phyloP scores from a whole-genome alignment of 2,329 filamentous ascomycete species.

The Monilinia fructicola region DNA sequence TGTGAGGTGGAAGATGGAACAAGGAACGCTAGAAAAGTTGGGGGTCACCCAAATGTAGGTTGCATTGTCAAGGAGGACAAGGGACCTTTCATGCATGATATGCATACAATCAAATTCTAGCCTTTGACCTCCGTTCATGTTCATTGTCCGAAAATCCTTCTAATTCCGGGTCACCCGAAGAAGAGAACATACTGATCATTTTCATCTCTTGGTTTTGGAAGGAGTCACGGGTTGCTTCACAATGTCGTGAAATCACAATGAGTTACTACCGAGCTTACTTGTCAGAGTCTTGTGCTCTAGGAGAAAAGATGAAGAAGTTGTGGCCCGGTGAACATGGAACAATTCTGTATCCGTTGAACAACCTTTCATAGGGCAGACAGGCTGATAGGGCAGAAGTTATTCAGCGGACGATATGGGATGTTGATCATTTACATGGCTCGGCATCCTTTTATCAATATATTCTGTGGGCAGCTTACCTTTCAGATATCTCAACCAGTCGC shows the following conservation, averaged over 20 bases:
- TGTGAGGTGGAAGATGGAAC: background rate
- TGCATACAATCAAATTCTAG: slow-evolving; percentile 2
- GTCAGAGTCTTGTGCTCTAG: slow-evolving; percentile 8
- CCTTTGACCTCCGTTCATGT: background rate
- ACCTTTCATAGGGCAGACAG: background rate
- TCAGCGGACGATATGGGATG: background rate
- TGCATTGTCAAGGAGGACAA: background rate
- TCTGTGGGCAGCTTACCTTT: background rate
- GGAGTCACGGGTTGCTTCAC: slow-evolving; percentile 18
- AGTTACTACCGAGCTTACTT: slow-evolving; percentile 15
- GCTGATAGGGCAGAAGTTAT: background rate
- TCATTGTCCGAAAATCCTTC: slow-evolving; percentile 13
- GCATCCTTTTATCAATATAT: background rate
- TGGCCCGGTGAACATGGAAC: background rate
- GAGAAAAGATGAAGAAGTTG: background rate
- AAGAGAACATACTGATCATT: slow-evolving; percentile 14
- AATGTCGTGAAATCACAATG: background rate
- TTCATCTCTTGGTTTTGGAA: background rate
- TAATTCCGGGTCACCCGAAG: slow-evolving; percentile 17
- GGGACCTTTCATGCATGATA: slow-evolving; percentile 9
- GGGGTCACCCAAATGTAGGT: background rate
- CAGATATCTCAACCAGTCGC: background rate
- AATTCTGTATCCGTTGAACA: background rate
- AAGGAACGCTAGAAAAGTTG: background rate
- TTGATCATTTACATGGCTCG: background rate